Evolutionary conservation across 176 grass and related monocot species (phyloP).

Genomic region (Oryza rufipogon): DNA sequence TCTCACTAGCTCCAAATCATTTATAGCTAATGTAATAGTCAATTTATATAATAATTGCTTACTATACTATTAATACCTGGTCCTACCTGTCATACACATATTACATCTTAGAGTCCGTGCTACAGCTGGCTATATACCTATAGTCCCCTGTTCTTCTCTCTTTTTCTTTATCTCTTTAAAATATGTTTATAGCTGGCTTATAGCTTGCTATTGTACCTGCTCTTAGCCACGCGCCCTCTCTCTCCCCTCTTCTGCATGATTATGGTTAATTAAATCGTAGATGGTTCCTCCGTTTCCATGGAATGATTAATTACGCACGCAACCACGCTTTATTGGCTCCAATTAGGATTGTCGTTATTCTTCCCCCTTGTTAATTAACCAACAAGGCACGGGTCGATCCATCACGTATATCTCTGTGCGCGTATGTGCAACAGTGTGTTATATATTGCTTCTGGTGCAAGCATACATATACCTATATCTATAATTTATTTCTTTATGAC

Average conservation of each 20-base stretch:
- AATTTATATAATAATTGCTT: no score
- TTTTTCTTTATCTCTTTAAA: no score
- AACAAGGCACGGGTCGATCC: neutral
- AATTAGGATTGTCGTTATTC: neutral
- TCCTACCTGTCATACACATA: no score
- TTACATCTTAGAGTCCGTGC: no score
- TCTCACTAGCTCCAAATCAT: neutral
- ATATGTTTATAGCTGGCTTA: no score
- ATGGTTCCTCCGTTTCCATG: neutral
- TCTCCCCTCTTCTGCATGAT: neutral
- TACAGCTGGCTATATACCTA: no score
- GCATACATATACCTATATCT: neutral
- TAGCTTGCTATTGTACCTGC: no score
- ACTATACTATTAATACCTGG: no score
- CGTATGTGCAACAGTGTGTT: neutral
- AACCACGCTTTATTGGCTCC: conserved; percentile 25
- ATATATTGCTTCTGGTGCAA: conserved; percentile 4
- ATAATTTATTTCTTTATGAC: neutral
- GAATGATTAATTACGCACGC: conserved; percentile 36
- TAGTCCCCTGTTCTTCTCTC: no score
- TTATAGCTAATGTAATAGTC: no score
- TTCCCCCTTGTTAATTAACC: neutral
- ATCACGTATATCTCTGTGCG: neutral
- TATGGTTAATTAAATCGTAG: neutral
- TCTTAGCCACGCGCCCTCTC: neutral